Evolutionary conservation across 2,329 filamentous ascomycete genomes (phyloP), one percentile per base, ranked within the genome.

Genomic region (Claviceps quebecensis): DNA sequence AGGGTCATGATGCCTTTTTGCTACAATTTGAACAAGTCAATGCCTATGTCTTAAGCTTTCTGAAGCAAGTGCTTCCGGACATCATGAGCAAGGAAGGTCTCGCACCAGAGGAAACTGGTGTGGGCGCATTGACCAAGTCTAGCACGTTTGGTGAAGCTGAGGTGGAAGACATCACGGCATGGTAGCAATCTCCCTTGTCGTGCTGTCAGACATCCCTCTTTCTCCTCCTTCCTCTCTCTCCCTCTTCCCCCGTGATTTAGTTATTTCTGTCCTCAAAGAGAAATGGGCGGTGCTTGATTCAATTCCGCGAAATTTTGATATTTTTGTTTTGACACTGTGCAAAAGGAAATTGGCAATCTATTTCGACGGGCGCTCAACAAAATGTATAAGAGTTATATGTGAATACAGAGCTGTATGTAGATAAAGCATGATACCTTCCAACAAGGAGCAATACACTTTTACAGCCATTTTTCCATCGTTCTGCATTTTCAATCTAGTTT

Each of bases 21-120:
- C 71, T 98, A 51, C 91, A 98, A 67, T 98, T 98, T 63, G 88
- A 96, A 71, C 91, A 97, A 69, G 93, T 97, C 53, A 98, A 98
- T 68, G 76, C 73, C 36, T 87, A 95, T 63, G 81, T 96, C 48
- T 69, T 96, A 17, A 79, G 78, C 2, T 98, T 98, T 64, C 73
- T 98, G 66, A 78, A 83, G 53, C 82, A 91, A 60, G 81, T 85
- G 2, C 67, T 98, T 34, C 87, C 89, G 1, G 87, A 95, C 57
- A 91, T 98, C 56, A 96, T 97, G 90, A 71, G 68, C 38, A 78
- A 73, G 59, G 72, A 78, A 22, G 77, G 73, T 2, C 68, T 67
- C 2, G 72, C 69, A 23, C 70, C 69, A 52, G 72, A 72, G 54
- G 73, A 71, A 56, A 65, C 72, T 56, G 71, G 74, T 54, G 73